Percentiles rank a stretch among this genome's conserved stretches.
Evolutionary conservation across 2,329 filamentous ascomycete species (phyloP).

Genomic region (Colletotrichum paranaense): DNA sequence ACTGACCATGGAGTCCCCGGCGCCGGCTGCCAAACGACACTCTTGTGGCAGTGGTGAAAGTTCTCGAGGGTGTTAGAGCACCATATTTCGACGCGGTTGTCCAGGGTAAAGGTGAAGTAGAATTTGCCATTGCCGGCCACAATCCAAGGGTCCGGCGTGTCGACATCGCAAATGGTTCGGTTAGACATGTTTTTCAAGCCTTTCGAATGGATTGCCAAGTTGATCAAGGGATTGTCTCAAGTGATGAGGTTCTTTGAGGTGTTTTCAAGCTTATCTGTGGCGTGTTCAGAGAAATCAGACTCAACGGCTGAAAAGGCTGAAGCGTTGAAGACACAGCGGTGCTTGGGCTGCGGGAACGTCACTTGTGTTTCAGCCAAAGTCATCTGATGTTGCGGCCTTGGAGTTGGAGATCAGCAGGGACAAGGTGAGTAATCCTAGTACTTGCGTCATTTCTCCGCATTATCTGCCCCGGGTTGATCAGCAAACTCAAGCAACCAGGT

Average conservation of each 20-base stretch:
- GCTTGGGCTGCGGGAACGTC: slow-evolving; percentile 16
- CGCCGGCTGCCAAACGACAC: slow-evolving; percentile 40
- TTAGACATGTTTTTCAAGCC: slow-evolving; percentile 42
- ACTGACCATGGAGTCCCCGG: slow-evolving; percentile 37
- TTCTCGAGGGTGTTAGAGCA: slow-evolving; percentile 43
- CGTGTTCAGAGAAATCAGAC: neutral
- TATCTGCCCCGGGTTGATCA: slow-evolving; percentile 3
- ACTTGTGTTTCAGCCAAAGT: slow-evolving; percentile 26
- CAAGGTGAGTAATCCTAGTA: neutral
- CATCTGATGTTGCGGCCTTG: slow-evolving; percentile 23
- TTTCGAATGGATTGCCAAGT: neutral
- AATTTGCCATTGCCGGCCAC: slow-evolving; percentile 40
- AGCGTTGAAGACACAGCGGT: neutral
- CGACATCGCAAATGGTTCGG: slow-evolving; percentile 40
- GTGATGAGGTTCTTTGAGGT: neutral
- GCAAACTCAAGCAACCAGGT: neutral
- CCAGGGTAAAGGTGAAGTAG: slow-evolving; percentile 47
- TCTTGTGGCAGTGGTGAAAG: slow-evolving; percentile 41
- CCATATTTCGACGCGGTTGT: slow-evolving; percentile 50
- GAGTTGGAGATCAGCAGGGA: slow-evolving; percentile 9
- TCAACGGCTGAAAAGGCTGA: neutral
- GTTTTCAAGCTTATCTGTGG: neutral
- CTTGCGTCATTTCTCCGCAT: slow-evolving; percentile 30
- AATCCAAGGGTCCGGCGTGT: slow-evolving; percentile 47
- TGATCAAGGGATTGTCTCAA: neutral